These are phyloP conservation scores for Calophaca sinica DNA, from an alignment of 306 rosid genomes.

Conservation along the genomic window DNA sequence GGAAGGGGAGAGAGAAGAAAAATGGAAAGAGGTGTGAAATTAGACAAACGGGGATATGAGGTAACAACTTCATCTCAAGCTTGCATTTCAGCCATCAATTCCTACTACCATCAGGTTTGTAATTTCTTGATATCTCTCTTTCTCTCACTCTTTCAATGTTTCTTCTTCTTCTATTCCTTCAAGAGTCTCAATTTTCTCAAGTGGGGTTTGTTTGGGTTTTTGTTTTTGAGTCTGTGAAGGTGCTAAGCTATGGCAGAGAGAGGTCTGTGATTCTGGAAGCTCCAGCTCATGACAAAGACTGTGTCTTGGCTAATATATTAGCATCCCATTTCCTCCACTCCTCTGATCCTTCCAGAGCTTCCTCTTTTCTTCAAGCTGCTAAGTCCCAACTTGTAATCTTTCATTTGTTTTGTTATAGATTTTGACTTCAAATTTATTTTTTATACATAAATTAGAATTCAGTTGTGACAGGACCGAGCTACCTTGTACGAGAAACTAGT, in stretches of 20 bases:
- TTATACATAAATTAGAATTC: background rate
- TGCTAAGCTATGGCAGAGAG: constrained; percentile 68
- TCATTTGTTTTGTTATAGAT: background rate
- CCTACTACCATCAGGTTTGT: constrained; percentile 68
- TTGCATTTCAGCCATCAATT: constrained; percentile 77
- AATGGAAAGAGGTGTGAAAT: too few species aligned
- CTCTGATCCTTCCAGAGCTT: constrained; percentile 60
- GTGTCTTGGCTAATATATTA: constrained; percentile 80
- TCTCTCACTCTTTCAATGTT: background rate
- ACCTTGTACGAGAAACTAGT: constrained; percentile 79
- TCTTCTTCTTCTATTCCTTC: background rate
- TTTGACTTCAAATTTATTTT: background rate
- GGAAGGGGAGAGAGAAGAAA: too few species aligned
- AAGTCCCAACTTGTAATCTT: constrained; percentile 61
- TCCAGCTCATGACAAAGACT: constrained; percentile 58
- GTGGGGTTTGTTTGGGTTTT: too few species aligned
- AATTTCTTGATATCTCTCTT: background rate
- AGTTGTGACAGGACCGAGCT: constrained; percentile 68
- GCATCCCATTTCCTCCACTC: constrained; percentile 63
- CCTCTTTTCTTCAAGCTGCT: constrained; percentile 62
- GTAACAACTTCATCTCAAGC: constrained; percentile 69
- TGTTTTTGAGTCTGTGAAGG: constrained; percentile 38
- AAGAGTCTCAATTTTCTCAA: background rate
- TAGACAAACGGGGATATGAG: constrained; percentile 64
- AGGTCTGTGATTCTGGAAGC: constrained; percentile 81